Base-by-base conservation (phyloP, 1,284 basidiomycete species). In the Cryptococcus depauperatus region DNA sequence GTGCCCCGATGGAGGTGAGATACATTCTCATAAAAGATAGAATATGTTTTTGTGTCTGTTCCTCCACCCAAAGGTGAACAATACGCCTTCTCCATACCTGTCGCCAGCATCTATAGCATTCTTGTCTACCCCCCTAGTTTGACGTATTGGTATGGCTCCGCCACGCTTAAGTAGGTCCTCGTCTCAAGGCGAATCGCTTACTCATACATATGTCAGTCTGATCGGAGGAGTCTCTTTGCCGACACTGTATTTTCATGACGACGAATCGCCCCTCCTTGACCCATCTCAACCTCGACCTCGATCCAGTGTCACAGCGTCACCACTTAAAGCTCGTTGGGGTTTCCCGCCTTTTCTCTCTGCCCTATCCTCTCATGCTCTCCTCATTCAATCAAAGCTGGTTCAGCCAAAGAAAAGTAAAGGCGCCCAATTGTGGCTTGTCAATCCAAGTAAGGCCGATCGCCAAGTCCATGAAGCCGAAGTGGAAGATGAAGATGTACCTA, bases 241-340 rank as follows among this genome's bases (percentile, higher is more conserved):
- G 0, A 90, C 86, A 0, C 77, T 98, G 4, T 82, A 90, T 69
- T 97, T 97, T 67, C 93, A 97, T 65, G 93, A 97, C 61, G 92
- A 97, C 55, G 91, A 95, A 66, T 90, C 88, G 0, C 79, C 55
- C 6, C 55, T 59, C 3, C 52, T 62, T 25, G 56, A 58, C 9
- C 53, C 47, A 3, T 47, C 57, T 52, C 18, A 37, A 37, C 35
- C 35, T 22, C 21, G 13, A 22, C 35, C 35, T 8, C 13, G 21
- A 21, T 13, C 32, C 8, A 21, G 23, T 22, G 16, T 22, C 5
- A 21, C 35, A 18, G 16, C 35, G 55, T 50, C 35, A 51, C 40
- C 48, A 4, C 58, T 62, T 22, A 67, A 30, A 59, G 58, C 39
- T 65, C 74, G 74, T 67, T 75, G 51, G 76, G 76, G 53, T 52